Percentiles rank a stretch among this genome's conserved stretches.
Evolutionary conservation across 2,329 filamentous ascomycete species (phyloP).

Genomic region (Ramichloridium luteum): DNA sequence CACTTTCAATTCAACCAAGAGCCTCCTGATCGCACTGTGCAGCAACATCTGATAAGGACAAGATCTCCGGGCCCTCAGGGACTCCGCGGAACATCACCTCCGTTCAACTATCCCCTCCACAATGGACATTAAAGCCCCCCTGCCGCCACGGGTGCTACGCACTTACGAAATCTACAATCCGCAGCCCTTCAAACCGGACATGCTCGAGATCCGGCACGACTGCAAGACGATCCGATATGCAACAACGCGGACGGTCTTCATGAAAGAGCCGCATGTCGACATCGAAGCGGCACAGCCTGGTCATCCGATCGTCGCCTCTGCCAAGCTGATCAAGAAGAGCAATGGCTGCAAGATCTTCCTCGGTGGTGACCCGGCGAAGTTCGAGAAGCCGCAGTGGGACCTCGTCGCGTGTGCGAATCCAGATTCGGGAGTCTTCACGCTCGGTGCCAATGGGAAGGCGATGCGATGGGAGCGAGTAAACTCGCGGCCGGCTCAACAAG

Average conservation of each 20-base stretch:
- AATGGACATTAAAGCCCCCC: not conserved
- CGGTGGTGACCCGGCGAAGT: not conserved
- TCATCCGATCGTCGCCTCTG: not conserved
- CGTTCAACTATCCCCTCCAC: too few species aligned
- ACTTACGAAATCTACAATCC: not conserved
- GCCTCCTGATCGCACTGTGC: too few species aligned
- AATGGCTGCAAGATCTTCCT: not conserved
- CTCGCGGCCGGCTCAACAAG: too few species aligned
- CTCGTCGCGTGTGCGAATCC: constrained; percentile 1
- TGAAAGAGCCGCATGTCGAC: not conserved
- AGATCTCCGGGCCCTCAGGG: too few species aligned
- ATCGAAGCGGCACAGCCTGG: not conserved
- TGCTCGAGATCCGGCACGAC: not conserved
- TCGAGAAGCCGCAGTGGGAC: not conserved
- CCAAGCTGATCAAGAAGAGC: not conserved
- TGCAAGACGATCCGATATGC: not conserved
- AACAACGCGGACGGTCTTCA: not conserved
- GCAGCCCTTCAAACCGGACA: not conserved
- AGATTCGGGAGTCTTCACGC: not conserved
- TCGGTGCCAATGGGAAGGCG: not conserved
- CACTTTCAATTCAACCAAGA: too few species aligned
- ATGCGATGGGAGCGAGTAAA: too few species aligned
- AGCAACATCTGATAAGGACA: too few species aligned
- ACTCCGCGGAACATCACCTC: too few species aligned
- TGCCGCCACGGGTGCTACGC: not conserved